These are phyloP conservation scores for Pterocarpus santalinus DNA, from an alignment of 306 rosid species.

Conservation along the genomic window DNA sequence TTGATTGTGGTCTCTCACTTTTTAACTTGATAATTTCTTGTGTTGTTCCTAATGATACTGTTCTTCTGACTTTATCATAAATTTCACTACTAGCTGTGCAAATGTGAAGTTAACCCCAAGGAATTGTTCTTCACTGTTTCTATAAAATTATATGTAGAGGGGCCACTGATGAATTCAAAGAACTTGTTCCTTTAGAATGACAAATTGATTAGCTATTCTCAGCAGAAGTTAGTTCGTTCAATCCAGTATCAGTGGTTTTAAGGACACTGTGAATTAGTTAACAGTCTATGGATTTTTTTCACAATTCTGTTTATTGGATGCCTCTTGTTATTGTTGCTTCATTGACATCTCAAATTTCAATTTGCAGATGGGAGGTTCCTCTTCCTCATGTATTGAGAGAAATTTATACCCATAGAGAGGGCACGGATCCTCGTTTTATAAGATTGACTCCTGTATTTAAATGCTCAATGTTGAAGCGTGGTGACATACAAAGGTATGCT, in stretches of 20 bases:
- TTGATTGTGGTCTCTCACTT: too few species aligned
- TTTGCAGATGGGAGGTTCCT: conserved; percentile 95
- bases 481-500: conserved; percentile 69
- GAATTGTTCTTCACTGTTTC: conserved; percentile 22
- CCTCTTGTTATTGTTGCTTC: conserved; percentile 39
- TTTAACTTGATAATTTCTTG: background rate
- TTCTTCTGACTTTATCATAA: conserved; percentile 16
- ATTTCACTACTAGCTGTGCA: conserved; percentile 28
- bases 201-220: conserved; percentile 23
- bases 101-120: background rate
- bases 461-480: conserved; percentile 76
- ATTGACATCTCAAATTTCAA: conserved; percentile 32
- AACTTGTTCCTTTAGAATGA: conserved; percentile 31
- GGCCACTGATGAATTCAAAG: background rate
- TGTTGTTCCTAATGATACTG: conserved; percentile 1
- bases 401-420: conserved; percentile 64
- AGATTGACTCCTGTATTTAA: conserved; percentile 83
- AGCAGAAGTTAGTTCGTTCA: background rate
- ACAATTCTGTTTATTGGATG: background rate
- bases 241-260: conserved; percentile 23
- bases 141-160: conserved; percentile 4
- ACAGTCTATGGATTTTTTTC: background rate
- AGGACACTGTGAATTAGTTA: conserved; percentile 17
- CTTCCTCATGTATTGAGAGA: conserved; percentile 68
- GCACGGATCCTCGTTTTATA: conserved; percentile 91